These are phyloP conservation scores for Tetrapyrgos nigripes DNA, from an alignment of 1,284 basidiomycete species.

Conservation along the genomic window DNA sequence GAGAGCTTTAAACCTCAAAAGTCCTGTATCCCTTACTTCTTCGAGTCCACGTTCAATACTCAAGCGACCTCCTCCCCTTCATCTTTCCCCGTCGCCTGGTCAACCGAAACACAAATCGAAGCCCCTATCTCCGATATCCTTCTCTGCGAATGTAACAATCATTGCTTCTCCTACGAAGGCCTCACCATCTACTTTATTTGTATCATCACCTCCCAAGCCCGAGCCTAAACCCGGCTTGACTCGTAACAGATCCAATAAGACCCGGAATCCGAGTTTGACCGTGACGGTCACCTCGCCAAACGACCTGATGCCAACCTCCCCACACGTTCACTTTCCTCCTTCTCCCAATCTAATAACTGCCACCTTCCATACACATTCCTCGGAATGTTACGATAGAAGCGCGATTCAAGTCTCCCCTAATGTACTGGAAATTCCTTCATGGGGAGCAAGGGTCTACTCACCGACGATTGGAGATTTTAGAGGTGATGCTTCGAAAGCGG, in stretches of 20 bases:
- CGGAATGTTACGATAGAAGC: constrained; percentile 59
- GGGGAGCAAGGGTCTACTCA: constrained; percentile 49
- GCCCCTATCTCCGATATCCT: constrained; percentile 24
- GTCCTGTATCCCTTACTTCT: constrained; percentile 22
- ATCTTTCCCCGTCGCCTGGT: constrained; percentile 43
- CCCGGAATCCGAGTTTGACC: no score
- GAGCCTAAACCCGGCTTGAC: neutral
- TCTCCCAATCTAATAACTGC: constrained; percentile 56
- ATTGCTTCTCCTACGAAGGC: constrained; percentile 31
- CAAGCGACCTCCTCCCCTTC: constrained; percentile 45
- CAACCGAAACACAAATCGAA: constrained; percentile 6
- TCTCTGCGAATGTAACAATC: constrained; percentile 38
- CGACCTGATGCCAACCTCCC: constrained; percentile 46
- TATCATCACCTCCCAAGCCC: no score
- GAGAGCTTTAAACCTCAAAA: constrained; percentile 22
- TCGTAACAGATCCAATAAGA: no score
- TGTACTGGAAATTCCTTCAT: constrained; percentile 51
- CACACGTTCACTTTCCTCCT: constrained; percentile 66
- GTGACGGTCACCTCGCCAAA: constrained; percentile 12
- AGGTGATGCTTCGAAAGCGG: neutral
- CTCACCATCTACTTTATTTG: neutral
- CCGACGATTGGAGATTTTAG: constrained; percentile 41
- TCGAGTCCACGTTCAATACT: constrained; percentile 41
- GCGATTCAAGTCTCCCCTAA: constrained; percentile 61
- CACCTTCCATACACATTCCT: constrained; percentile 56